Base-by-base conservation (phyloP, 192 early-diverging fungal species). In the Rhizoclosmatium globosum region DNA sequence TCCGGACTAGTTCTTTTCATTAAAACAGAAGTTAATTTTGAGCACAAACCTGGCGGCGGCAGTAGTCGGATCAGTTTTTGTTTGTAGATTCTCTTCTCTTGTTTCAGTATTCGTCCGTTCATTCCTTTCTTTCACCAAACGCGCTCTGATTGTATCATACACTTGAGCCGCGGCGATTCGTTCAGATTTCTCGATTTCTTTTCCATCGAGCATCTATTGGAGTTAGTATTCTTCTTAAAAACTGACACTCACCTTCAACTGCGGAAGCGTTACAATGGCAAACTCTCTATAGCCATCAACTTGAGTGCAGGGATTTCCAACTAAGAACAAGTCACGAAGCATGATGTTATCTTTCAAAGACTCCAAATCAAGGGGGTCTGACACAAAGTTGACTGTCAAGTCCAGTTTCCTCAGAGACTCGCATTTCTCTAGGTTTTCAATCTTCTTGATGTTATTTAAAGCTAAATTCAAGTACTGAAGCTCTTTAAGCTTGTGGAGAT, bases 321-420 rank as follows among this genome's bases (percentile, higher is more conserved):
- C 79, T 13, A 91, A 80, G 47, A 72, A 88, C 87, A 91, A 79
- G 47, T 91, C 87, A 67, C 76, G 44, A 64, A 91, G 74, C 39
- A 75, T 47, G 31, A 75, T 76, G 67, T 87, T 87, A 7, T 58
- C 47, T 45, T 80, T 83, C 41, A 91, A 68, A 15, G 58, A 67
- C 69, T 85, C 85, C 43, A 91, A 77, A 69, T 78, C 81, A 19
- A 86, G 42, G 38, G 87, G 82, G 72, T 91, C 82, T 38, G 84
- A 83, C 2, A 91, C 81, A 73, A 91, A 91, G 69, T 91, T 91
- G 56, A 91, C 88, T 15, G 90, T 91, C 77, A 91, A 76, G 62
- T 90, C 89, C 15, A 90, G 77, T 64, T 90, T 91, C 31, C 74
- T 68, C 21, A 91, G 77, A 3, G 84, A 79, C 73, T 91, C 90